Evolutionary conservation across 495 filamentous ascomycete genomes (phyloP).

Genomic region (Cudoniella acicularis): DNA sequence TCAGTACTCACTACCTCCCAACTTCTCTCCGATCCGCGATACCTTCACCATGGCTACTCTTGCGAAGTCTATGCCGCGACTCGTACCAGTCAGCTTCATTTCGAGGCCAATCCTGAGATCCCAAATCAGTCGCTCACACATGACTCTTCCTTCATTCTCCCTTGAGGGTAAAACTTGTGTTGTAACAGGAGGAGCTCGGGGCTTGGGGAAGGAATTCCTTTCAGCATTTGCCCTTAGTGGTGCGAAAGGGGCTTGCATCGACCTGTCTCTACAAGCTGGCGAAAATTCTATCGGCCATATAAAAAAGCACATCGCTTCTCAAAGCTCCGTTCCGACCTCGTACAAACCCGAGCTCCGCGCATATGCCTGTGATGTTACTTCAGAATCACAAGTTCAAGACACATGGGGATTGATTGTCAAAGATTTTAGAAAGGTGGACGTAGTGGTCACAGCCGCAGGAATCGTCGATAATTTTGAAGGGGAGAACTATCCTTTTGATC

Average conservation of each 20-base stretch:
- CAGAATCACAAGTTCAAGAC: slow-evolving; percentile 23
- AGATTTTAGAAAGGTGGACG: slow-evolving; percentile 28
- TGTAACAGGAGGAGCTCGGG: slow-evolving; percentile 27
- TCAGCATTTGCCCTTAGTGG: slow-evolving; percentile 29
- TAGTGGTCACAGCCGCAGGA: slow-evolving; percentile 27
- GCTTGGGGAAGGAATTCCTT: slow-evolving; percentile 28
- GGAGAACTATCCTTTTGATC: slow-evolving; percentile 23
- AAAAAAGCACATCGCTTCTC: slow-evolving; percentile 7
- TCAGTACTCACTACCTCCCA: background rate
- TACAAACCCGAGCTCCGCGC: slow-evolving; percentile 17
- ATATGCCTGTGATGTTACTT: slow-evolving; percentile 27
- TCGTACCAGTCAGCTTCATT: background rate
- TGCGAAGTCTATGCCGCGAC: background rate
- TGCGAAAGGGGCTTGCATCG: slow-evolving; percentile 25
- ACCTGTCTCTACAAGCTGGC: slow-evolving; percentile 20
- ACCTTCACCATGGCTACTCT: background rate
- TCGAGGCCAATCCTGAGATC: background rate
- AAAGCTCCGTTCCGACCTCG: background rate
- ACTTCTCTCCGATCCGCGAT: background rate
- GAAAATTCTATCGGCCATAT: slow-evolving; percentile 21
- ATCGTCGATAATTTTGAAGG: slow-evolving; percentile 23
- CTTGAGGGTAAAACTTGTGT: slow-evolving; percentile 31
- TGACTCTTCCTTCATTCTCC: slow-evolving; percentile 26
- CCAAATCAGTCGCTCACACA: slow-evolving; percentile 2
- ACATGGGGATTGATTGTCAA: slow-evolving; percentile 23